Base-by-base conservation (phyloP, 2,329 filamentous ascomycete genomes). In the Fusarium mangiferae region DNA sequence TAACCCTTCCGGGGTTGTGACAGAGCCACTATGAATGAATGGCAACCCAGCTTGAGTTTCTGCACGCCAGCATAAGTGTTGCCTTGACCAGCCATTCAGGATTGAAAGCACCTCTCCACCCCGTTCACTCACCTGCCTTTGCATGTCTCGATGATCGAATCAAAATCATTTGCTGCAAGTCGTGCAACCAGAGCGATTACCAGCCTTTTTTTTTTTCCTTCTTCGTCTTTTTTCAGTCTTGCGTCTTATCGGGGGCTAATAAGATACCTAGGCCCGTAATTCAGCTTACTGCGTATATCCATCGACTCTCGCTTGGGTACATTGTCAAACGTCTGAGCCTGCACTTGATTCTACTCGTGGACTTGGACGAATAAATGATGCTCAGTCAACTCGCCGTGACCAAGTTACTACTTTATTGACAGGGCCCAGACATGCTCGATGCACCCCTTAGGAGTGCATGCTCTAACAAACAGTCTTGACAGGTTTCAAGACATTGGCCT, bases 41-140 rank as follows among this genome's bases (percentile, higher is more conserved):
- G 74, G 66, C 67, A 69, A 55, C 66, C 63, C 67, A 68, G 57
- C 73, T 62, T 63, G 72, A 42, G 48, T 56, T 66, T 70, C 66
- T 77, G 74, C 75, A 72, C 54, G 64, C 39, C 65, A 61, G 42
- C 70, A 66, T 51, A 71, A 68, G 62, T 70, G 55, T 66, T 64
- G 62, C 63, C 61, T 61, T 61, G 58, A 28, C 44, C 52, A 69
- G 56, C 76, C 76, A 78, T 62, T 78, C 73, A 78, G 58, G 62
- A 72, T 62, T 69, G 66, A 72, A 68, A 46, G 68, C 48, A 33
- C 70, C 67, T 62, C 66, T 72, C 70, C 61, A 67, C 65, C 66
- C 66, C 46, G 51, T 59, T 68, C 55, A 28, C 52, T 75, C 62
- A 64, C 68, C 62, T 74, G 33, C 63, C 69, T 68, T 64, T 76